Evolutionary conservation across 129 eudicot genomes (phyloP).

Genomic region (Smallanthus sonchifolius): DNA sequence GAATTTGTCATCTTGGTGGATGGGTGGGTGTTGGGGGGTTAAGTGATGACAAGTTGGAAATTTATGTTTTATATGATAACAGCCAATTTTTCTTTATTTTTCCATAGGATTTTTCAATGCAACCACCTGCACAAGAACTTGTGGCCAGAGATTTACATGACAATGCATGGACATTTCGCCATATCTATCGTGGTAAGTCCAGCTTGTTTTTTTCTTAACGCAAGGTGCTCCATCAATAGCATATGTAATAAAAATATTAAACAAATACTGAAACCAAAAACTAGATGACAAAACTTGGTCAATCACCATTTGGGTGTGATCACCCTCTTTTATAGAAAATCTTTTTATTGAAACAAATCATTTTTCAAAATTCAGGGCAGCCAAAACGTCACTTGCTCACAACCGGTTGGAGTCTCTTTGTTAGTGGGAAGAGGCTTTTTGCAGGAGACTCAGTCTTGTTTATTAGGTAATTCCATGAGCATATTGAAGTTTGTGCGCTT

Average conservation of each 20-base stretch:
- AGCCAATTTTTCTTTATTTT: not conserved
- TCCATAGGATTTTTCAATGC: constrained; percentile 76
- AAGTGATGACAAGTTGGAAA: not conserved
- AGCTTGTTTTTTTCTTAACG: not conserved
- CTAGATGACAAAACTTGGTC: not conserved
- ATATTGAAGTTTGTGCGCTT: not conserved
- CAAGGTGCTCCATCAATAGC: not conserved
- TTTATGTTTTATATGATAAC: not conserved
- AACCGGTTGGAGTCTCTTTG: constrained; percentile 97
- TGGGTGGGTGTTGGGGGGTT: not conserved
- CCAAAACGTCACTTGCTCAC: constrained; percentile 97
- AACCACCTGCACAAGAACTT: constrained; percentile 98
- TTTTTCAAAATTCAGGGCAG: constrained; percentile 57
- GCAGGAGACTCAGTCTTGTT: constrained; percentile 95
- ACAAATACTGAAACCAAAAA: not conserved
- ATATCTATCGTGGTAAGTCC: constrained; percentile 82
- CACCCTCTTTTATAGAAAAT: not conserved
- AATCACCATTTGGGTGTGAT: constrained; percentile 15
- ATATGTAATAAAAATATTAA: not conserved
- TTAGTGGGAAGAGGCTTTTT: constrained; percentile 83
- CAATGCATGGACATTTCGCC: constrained; percentile 84
- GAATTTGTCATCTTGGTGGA: not conserved
- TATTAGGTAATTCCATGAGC: constrained; percentile 57
- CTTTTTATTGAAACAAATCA: not conserved
- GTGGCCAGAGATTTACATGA: constrained; percentile 91